Percentiles rank a stretch among this genome's conserved stretches.
Conservation (phyloP, 495 filamentous ascomycete species). For the Xylaria palmicola region DNA sequence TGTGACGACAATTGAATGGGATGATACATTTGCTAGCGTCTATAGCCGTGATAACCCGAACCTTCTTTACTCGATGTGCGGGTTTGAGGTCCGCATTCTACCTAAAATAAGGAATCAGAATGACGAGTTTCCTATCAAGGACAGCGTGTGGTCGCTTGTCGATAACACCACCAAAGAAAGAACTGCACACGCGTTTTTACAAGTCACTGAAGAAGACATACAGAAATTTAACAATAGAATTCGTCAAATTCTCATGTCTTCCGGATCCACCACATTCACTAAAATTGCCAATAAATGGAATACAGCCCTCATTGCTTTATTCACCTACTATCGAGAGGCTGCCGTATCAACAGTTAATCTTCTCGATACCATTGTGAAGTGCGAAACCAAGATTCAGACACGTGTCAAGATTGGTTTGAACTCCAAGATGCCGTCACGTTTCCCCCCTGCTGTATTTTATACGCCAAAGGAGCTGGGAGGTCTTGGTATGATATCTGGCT, state of each 20-base stretch:
- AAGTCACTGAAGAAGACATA: conserved; percentile 97
- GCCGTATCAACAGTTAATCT: conserved; percentile 96
- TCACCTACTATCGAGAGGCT: conserved; percentile 98
- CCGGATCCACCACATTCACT: conserved; percentile 97
- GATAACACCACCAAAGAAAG: conserved; percentile 96
- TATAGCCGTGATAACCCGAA: conserved; percentile 99
- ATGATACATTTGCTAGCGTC: conserved; percentile 98
- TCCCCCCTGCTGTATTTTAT: conserved; percentile 98
- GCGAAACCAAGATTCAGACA: conserved; percentile 99
- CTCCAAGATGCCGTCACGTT: conserved; percentile 99
- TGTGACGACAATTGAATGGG: conserved; percentile 98
- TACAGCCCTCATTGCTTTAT: conserved; percentile 94
- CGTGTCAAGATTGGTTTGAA: conserved; percentile 98
- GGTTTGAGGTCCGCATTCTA: conserved; percentile 95
- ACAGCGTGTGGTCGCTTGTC: conserved; percentile 96
- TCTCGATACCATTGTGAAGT: conserved; percentile 98
- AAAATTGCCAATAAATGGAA: conserved; percentile 99
- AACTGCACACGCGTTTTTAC: conserved; percentile 96
- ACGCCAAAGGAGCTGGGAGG: conserved; percentile 98
- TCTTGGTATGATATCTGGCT: conserved; percentile 98
- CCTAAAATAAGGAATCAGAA: conserved; percentile 94
- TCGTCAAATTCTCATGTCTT: conserved; percentile 98
- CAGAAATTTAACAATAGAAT: conserved; percentile 99
- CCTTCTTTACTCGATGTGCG: conserved; percentile 94
- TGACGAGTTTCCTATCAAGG: conserved; percentile 95